phyloP scores from a whole-genome alignment of 1,139 yeast genomes.

The Nakaseomyces glabratus region DNA sequence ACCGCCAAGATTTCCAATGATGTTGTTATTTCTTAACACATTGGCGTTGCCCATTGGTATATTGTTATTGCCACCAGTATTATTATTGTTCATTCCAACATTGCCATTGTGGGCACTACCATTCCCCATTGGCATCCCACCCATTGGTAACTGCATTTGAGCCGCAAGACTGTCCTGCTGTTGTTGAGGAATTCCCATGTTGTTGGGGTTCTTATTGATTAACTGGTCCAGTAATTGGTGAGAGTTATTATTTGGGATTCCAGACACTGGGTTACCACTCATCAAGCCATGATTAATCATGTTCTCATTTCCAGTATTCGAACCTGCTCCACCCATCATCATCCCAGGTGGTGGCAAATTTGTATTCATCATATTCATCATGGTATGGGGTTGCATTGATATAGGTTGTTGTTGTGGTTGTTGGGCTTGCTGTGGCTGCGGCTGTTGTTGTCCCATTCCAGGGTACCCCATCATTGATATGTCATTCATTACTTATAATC shows the following conservation, averaged over 20 bases:
- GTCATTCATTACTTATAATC: constrained; percentile 14
- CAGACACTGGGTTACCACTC: neutral
- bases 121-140: constrained; percentile 9
- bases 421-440: constrained; percentile 12
- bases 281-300: constrained; percentile 1
- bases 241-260: constrained; percentile 7
- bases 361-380: constrained; percentile 6
- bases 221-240: constrained; percentile 18
- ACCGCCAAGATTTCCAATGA: neutral
- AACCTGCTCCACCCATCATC: constrained; percentile 8
- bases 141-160: constrained; percentile 3
- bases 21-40: constrained; percentile 1
- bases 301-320: constrained; percentile 5
- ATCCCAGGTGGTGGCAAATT: constrained; percentile 16
- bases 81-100: neutral
- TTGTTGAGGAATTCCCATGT: constrained; percentile 7
- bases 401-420: constrained; percentile 10
- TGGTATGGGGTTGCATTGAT: constrained; percentile 5
- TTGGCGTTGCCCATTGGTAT: neutral
- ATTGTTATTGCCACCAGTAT: neutral
- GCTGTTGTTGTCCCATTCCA: constrained; percentile 8
- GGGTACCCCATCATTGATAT: constrained; percentile 14
- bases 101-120: constrained; percentile 9
- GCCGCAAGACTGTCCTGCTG: constrained; percentile 5
- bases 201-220: constrained; percentile 9